Evolutionary conservation across 495 filamentous ascomycete species (phyloP).

Genomic region (Pyronema domesticum): DNA sequence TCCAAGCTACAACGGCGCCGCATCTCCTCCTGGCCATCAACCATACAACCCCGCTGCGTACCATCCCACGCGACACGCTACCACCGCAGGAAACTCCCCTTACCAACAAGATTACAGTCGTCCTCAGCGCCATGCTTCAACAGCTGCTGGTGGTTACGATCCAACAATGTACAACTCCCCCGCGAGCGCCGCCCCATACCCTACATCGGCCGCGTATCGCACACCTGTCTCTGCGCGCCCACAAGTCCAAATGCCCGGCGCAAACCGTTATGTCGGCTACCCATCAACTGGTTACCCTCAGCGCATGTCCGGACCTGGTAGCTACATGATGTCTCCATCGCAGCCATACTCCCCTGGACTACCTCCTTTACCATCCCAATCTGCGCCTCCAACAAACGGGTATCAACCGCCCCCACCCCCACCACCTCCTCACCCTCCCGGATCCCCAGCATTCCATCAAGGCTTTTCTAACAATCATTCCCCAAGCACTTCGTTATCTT

Average conservation of each 20-base stretch:
- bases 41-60: conserved; percentile 62
- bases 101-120: conserved; percentile 15
- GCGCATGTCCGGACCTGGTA: conserved; percentile 14
- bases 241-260: conserved; percentile 2
- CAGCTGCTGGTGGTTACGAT: conserved; percentile 19
- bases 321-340: conserved; percentile 10
- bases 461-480: neutral
- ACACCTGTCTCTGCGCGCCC: neutral
- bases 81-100: conserved; percentile 10
- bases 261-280: neutral
- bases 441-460: conserved; percentile 13
- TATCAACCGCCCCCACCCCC: conserved; percentile 23
- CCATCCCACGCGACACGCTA: conserved; percentile 27
- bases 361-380: conserved; percentile 17
- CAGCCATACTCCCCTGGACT: conserved; percentile 22
- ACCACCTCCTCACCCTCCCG: conserved; percentile 19
- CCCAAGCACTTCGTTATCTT: neutral
- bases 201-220: conserved; percentile 1
- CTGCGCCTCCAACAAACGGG: conserved; percentile 15
- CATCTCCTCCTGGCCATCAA: conserved; percentile 29
- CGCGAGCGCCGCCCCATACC: conserved; percentile 18
- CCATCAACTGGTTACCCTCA: conserved; percentile 11
- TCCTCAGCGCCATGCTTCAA: conserved; percentile 18
- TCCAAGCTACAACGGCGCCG: conserved; percentile 14
- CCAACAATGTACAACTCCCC: conserved; percentile 16